These are phyloP conservation scores for Hypoxylon sp. DNA, from an alignment of 2,329 filamentous ascomycete species.

Conservation along the genomic window DNA sequence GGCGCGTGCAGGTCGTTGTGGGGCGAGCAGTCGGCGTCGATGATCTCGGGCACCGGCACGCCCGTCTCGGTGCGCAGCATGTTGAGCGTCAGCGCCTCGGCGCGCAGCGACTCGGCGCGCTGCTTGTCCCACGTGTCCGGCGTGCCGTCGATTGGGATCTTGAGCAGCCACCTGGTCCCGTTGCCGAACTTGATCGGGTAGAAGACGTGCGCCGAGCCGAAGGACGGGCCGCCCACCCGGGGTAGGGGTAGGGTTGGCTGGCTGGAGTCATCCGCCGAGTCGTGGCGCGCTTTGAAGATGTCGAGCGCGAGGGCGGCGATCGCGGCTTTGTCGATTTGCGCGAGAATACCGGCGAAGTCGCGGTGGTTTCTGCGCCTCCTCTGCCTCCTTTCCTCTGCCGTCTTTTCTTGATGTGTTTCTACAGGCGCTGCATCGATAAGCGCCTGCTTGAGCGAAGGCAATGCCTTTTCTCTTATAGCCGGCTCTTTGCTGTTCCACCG, in stretches of 20 bases:
- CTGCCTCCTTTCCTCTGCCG: neutral
- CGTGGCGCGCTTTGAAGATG: constrained; percentile 26
- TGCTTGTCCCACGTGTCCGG: constrained; percentile 33
- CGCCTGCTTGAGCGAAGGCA: constrained; percentile 22
- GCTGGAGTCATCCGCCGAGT: neutral
- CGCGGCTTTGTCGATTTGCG: constrained; percentile 30
- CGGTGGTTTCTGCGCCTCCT: constrained; percentile 7
- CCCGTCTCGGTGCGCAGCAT: constrained; percentile 30
- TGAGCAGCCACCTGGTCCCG: constrained; percentile 36
- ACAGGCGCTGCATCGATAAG: constrained; percentile 24
- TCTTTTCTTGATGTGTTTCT: constrained; percentile 3
- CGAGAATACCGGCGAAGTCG: constrained; percentile 33
- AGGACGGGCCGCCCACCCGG: constrained; percentile 24
- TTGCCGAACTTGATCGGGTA: constrained; percentile 33
- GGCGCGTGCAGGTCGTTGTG: constrained; percentile 32
- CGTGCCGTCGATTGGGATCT: constrained; percentile 37
- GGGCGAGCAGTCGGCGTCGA: constrained; percentile 33
- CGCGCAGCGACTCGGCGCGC: constrained; percentile 30
- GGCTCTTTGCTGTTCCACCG: neutral
- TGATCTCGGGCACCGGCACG: constrained; percentile 36
- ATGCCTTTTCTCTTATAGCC: neutral
- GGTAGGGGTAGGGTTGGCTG: constrained; percentile 20
- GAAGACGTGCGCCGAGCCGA: constrained; percentile 38
- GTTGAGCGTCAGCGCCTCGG: constrained; percentile 36
- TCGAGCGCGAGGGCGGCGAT: constrained; percentile 29